Conservation (phyloP, 2,329 filamentous ascomycete genomes). For the Xylariomycetidae sp. region DNA sequence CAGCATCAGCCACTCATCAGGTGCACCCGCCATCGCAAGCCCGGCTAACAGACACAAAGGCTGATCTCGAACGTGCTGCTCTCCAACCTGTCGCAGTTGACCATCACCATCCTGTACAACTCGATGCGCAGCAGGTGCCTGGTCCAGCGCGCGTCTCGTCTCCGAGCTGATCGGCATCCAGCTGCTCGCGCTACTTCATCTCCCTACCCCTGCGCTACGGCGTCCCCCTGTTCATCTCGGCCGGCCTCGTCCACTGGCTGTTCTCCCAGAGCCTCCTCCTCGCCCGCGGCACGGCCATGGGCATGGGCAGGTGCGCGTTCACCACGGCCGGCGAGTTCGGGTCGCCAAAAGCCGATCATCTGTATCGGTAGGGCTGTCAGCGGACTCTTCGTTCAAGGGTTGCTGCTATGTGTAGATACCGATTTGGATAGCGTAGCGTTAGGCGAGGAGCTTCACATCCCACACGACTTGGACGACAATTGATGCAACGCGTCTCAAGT, state of each 20-base stretch:
- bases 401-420: no score
- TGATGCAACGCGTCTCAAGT: no score
- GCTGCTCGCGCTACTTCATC: constrained; percentile 37
- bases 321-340: constrained; percentile 10
- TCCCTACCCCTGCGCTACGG: constrained; percentile 38
- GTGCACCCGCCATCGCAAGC: no score
- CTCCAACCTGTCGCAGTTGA: constrained; percentile 40
- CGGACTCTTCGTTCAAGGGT: no score
- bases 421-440: no score
- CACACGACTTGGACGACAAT: no score
- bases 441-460: no score
- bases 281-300: constrained; percentile 28
- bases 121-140: constrained; percentile 39
- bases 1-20: no score
- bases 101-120: constrained; percentile 40
- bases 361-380: no score
- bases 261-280: constrained; percentile 41
- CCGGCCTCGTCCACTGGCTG: constrained; percentile 40
- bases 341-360: neutral
- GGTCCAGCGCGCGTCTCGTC: constrained; percentile 41
- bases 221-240: constrained; percentile 30
- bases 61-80: constrained; percentile 31
- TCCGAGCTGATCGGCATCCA: constrained; percentile 34
- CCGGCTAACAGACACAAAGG: no score
- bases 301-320: constrained; percentile 16